These are phyloP conservation scores for Coemansia biformis DNA, from an alignment of 192 early-diverging fungal genomes.

Conservation along the genomic window DNA sequence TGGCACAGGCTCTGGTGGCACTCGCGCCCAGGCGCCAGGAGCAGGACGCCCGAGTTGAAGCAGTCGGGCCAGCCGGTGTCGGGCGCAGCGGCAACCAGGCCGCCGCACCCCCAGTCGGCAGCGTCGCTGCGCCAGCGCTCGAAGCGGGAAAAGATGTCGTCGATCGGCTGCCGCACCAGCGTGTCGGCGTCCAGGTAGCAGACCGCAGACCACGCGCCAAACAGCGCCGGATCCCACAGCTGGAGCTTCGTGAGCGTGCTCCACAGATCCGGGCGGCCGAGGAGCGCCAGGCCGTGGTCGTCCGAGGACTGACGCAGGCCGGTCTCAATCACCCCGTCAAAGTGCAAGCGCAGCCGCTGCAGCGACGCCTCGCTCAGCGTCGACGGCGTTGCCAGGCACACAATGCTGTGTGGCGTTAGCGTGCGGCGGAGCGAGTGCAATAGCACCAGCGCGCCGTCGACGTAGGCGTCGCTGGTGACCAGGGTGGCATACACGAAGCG, in stretches of 20 bases:
- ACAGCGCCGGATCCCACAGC: conserved; percentile 71
- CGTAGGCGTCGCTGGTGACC: conserved; percentile 79
- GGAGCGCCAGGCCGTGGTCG: conserved; percentile 44
- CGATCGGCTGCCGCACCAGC: conserved; percentile 75
- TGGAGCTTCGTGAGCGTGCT: conserved; percentile 89
- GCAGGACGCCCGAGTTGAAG: conserved; percentile 95
- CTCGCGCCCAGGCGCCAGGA: conserved; percentile 52
- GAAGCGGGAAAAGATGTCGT: conserved; percentile 68
- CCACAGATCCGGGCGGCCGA: conserved; percentile 88
- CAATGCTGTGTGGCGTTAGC: conserved; percentile 57
- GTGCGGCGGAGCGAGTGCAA: conserved; percentile 67
- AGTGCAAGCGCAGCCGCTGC: conserved; percentile 54
- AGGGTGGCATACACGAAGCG: conserved; percentile 77
- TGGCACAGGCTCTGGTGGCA: conserved; percentile 55
- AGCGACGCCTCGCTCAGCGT: conserved; percentile 53
- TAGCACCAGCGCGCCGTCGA: conserved; percentile 77
- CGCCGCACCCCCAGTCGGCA: conserved; percentile 44
- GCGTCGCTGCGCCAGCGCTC: conserved; percentile 21
- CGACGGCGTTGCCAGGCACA: conserved; percentile 63
- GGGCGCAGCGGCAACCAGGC: conserved; percentile 75
- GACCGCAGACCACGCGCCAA: conserved; percentile 55
- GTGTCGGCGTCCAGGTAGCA: conserved; percentile 89
- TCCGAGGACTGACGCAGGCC: conserved; percentile 59
- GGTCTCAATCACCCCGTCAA: conserved; percentile 69
- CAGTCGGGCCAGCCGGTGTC: conserved; percentile 97